Evolutionary conservation across 305 asterid genomes (phyloP), one percentile per base, ranked within the genome.

Genomic region (Rubia tinctorum): DNA sequence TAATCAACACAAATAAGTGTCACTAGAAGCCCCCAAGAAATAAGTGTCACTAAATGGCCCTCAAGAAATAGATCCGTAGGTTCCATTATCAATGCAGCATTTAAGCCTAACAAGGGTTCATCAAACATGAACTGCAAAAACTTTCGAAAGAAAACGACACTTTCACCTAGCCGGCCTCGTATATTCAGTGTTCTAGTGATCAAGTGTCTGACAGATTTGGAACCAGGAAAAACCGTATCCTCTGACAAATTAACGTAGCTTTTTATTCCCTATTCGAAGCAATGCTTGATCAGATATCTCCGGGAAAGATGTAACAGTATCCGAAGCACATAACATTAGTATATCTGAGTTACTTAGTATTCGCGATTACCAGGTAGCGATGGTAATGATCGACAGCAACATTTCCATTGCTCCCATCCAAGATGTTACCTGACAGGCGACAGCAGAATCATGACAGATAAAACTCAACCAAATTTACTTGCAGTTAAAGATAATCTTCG

Each of bases 381-480:
- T 87, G 86, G 81, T 87, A 89, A 58, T 89, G 91, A 84, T 89
- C 95, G 71, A 81, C 88, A 9, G 95, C 91, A 62, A 82, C 80
- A 78, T 89, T 90, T 70, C 91, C 95, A 73, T 83, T 81, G 71
- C 90, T 86, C 74, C 90, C 88, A 75, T 88, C 91, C 79, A 81
- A 25, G 79, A 88, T 86, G 23, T 72, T 81, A 73, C 89, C 93
- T 88, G 76, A 89, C 84, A n/a, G n/a, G n/a, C n/a, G 75, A 22
- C 68, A 65, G 44, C 80, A 63, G 53, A n/a, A 49, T 61, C 59
- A 76, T 30, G 60, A 30, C 37, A 11, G 34, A 25, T 10, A 58
- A 23, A 58, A 58, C 22, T 22, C 64, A n/a, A n/a, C 64, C 59
- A 53, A 6, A 58, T 58, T 0, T 0, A 8, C 17, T 58, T 58